Evolutionary conservation across 2,329 filamentous ascomycete genomes (phyloP).

Genomic region (Xylaria sp.): DNA sequence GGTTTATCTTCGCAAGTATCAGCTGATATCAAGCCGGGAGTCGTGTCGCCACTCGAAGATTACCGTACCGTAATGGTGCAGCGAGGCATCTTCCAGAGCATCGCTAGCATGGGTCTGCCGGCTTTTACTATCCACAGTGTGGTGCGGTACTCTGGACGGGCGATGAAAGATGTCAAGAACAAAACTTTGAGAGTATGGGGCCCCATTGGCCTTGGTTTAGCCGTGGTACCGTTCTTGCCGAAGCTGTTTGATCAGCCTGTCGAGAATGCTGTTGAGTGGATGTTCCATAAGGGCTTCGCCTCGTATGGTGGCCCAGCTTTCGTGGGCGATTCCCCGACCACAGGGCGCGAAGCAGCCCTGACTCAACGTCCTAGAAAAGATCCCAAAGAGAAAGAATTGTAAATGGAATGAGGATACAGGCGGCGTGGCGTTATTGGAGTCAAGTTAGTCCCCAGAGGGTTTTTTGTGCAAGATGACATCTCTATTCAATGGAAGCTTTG

Average conservation of each 20-base stretch:
- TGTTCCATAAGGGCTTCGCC: constrained; percentile 85
- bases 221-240: constrained; percentile 84
- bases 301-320: constrained; percentile 71
- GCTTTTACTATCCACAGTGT: constrained; percentile 95
- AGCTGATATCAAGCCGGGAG: constrained; percentile 52
- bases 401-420: constrained; percentile 26
- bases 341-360: constrained; percentile 63
- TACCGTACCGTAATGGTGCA: constrained; percentile 92
- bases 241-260: constrained; percentile 91
- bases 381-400: constrained; percentile 51
- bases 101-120: constrained; percentile 94
- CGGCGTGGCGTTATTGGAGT: constrained; percentile 35
- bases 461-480: constrained; percentile 25
- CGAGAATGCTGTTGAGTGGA: constrained; percentile 89
- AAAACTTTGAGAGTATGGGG: constrained; percentile 81
- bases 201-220: constrained; percentile 85
- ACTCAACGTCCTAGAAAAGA: constrained; percentile 60
- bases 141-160: constrained; percentile 86
- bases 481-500: constrained; percentile 14
- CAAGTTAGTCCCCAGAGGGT: constrained; percentile 24
- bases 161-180: constrained; percentile 87
- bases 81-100: constrained; percentile 86
- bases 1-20: constrained; percentile 55
- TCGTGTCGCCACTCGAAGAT: constrained; percentile 81
- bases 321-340: constrained; percentile 66